phyloP scores from a whole-genome alignment of 768 basidiomycete genomes.

The Crucibulum laeve region DNA sequence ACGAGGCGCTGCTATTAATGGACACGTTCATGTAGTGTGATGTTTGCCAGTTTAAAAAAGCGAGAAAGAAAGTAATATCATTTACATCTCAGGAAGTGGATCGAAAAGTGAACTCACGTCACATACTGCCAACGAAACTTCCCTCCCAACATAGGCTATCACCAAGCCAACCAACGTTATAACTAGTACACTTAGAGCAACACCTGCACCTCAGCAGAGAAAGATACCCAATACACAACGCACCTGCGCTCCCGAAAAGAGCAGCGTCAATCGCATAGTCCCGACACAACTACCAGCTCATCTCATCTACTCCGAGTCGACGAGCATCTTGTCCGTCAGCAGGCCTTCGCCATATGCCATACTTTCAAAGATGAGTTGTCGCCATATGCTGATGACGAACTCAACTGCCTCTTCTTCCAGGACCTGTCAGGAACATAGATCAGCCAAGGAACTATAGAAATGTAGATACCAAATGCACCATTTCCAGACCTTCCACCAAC shows the following conservation, averaged over 20 bases:
- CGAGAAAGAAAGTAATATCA: constrained; percentile 34
- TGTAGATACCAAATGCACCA: constrained; percentile 51
- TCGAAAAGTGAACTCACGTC: constrained; percentile 58
- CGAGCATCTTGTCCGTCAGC: constrained; percentile 79
- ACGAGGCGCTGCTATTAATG: too few species aligned
- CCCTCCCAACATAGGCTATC: constrained; percentile 13
- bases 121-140: constrained; percentile 14
- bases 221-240: constrained; percentile 47
- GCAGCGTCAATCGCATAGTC: constrained; percentile 14
- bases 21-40: too few species aligned
- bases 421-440: constrained; percentile 47
- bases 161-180: constrained; percentile 18
- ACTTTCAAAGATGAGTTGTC: constrained; percentile 92
- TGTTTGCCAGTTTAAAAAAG: constrained; percentile 10
- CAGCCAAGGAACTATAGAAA: background rate
- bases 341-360: constrained; percentile 90
- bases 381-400: constrained; percentile 78
- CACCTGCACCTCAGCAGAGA: constrained; percentile 40
- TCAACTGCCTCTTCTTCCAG: constrained; percentile 88
- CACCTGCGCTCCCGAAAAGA: constrained; percentile 47
- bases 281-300: background rate
- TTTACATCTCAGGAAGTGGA: constrained; percentile 39
- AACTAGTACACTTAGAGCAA: constrained; percentile 27
- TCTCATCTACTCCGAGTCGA: constrained; percentile 49
- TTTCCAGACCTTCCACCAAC: constrained; percentile 85